Evolutionary conservation across 805 yeast genomes (phyloP).

Genomic region (Kodamaea kakaduensis): DNA sequence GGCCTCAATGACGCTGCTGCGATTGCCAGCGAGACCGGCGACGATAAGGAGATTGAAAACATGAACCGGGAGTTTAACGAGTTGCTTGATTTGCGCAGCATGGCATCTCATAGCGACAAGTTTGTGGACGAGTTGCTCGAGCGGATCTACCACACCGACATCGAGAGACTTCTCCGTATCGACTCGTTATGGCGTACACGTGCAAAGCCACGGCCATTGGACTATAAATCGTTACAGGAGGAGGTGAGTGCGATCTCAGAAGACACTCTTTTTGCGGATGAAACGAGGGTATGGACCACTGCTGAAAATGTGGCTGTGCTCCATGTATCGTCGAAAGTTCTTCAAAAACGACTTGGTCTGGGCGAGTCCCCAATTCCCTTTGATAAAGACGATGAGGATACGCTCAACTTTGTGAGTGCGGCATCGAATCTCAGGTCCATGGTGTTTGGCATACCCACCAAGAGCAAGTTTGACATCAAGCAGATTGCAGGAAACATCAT

Average conservation of each 20-base stretch:
- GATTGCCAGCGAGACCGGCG: slow-evolving; percentile 51
- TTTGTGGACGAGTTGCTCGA: slow-evolving; percentile 43
- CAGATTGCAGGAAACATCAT: slow-evolving; percentile 97
- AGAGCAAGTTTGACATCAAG: slow-evolving; percentile 81
- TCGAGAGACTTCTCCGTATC: slow-evolving; percentile 64
- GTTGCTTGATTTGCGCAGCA: slow-evolving; percentile 35
- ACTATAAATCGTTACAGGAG: slow-evolving; percentile 19
- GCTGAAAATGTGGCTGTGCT: slow-evolving; percentile 63
- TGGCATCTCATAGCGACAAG: slow-evolving; percentile 19
- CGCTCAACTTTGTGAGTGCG: slow-evolving; percentile 81
- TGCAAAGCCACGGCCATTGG: slow-evolving; percentile 62
- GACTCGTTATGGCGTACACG: slow-evolving; percentile 78
- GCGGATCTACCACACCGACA: slow-evolving; percentile 70
- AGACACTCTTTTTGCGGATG: slow-evolving; percentile 8
- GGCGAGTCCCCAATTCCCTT: slow-evolving; percentile 52
- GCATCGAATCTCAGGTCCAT: slow-evolving; percentile 75
- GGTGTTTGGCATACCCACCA: slow-evolving; percentile 64
- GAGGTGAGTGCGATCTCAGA: slow-evolving; percentile 7
- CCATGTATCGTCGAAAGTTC: slow-evolving; percentile 39
- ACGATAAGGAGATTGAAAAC: slow-evolving; percentile 60
- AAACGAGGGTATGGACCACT: slow-evolving; percentile 54
- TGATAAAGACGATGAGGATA: slow-evolving; percentile 94
- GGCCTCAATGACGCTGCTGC: slow-evolving; percentile 14
- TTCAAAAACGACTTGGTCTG: slow-evolving; percentile 46
- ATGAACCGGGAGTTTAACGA: slow-evolving; percentile 67